These are phyloP conservation scores for Aspergillus sclerotiicarbonarius DNA, from an alignment of 495 filamentous ascomycete genomes.

Conservation along the genomic window DNA sequence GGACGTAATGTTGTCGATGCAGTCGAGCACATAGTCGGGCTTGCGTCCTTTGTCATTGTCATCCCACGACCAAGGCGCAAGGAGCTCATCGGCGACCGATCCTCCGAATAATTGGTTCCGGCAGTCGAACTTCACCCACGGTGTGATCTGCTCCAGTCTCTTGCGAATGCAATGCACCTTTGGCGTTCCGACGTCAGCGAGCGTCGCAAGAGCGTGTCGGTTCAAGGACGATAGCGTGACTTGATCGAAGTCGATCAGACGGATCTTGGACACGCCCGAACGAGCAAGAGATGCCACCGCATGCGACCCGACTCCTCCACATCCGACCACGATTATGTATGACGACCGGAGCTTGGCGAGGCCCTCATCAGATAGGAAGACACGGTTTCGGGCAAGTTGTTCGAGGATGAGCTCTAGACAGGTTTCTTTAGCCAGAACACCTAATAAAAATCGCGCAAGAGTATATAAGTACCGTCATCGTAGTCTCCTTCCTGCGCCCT, in stretches of 20 bases:
- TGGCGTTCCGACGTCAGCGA: constrained; percentile 90
- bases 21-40: constrained; percentile 89
- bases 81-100: constrained; percentile 57
- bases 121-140: constrained; percentile 89
- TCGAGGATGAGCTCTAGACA: constrained; percentile 79
- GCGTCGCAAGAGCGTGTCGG: constrained; percentile 87
- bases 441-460: neutral
- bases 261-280: constrained; percentile 81
- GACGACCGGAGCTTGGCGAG: constrained; percentile 73
- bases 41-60: constrained; percentile 54
- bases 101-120: constrained; percentile 80
- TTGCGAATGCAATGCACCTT: constrained; percentile 84
- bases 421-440: constrained; percentile 12
- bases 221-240: constrained; percentile 92
- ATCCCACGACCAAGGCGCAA: constrained; percentile 56
- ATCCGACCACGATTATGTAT: constrained; percentile 87
- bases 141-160: constrained; percentile 77
- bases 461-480: constrained; percentile 65
- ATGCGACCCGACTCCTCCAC: constrained; percentile 93
- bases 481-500: constrained; percentile 86
- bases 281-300: constrained; percentile 81
- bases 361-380: constrained; percentile 83
- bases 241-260: constrained; percentile 97
- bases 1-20: constrained; percentile 96
- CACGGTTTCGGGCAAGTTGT: constrained; percentile 90